Evolutionary conservation across 129 eudicot genomes (phyloP), one percentile per base, ranked within the genome.

Genomic region (Apium graveolens): DNA sequence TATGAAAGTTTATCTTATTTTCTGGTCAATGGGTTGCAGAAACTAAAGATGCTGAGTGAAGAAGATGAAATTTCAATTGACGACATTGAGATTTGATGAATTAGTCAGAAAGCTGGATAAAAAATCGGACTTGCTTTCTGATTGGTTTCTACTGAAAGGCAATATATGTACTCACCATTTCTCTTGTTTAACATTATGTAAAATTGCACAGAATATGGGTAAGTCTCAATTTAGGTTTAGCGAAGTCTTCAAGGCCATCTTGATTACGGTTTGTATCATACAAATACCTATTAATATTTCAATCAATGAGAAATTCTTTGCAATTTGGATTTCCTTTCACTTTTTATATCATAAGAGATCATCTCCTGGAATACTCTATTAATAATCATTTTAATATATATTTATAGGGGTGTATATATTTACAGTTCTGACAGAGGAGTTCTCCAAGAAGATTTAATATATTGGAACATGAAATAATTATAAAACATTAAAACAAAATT

Each of bases 31-130:
- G 32, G 7, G 26, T 83, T 87, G 86, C 94, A 89, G 97, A 91
- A 89, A 87, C 66, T 91, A 79, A 91, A 91, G 88, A 82, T 83
- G 84, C 76, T 89, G 83, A 81, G 82, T 18, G 88, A 91, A 63
- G 88, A 91, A 63, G 53, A 87, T 48, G 97, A 87, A 41, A 82
- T 89, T 69, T 89, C 97, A 17, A 68, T 91, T 81, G 94, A 87
- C 76, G 94, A 91, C 82, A 86, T 91, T 44, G 86, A 89, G 62
- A 91, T 91, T 53, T 91, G 77, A 72, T 21, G 75, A 73, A 49
- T 43, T 81, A 18, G 32, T 53, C 78, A 37, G 3, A 51, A 34
- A 62, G 81, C 79, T 48, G 78, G 68, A 76, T 39, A 53, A 73
- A 71, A 82, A 44, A 79, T 77, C 48, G 44, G 75, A 79, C 86